These are phyloP conservation scores for Candida maris DNA, from an alignment of 805 yeast species.

Conservation along the genomic window DNA sequence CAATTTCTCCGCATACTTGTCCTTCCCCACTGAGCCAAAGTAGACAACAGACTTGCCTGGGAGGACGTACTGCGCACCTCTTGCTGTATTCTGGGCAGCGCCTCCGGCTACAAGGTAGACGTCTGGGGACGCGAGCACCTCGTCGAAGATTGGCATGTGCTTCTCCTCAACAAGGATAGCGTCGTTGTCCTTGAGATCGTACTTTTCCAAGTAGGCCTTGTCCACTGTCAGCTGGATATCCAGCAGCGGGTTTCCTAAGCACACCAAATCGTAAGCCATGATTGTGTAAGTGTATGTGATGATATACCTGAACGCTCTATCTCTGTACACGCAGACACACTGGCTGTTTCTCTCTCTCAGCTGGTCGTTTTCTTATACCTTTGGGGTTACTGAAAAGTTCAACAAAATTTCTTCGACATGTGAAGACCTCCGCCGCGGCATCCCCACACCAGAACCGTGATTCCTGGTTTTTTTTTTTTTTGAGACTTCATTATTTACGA, in stretches of 20 bases:
- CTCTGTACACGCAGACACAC: no score
- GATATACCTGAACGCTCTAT: no score
- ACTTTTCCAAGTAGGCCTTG: slow-evolving; percentile 67
- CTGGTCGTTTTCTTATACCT: background rate
- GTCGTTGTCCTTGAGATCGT: slow-evolving; percentile 83
- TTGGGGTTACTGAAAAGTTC: background rate
- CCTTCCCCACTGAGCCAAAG: slow-evolving; percentile 96
- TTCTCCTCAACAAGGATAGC: slow-evolving; percentile 83
- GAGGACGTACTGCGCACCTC: slow-evolving; percentile 94
- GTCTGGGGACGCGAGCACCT: slow-evolving; percentile 57
- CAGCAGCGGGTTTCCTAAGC: slow-evolving; percentile 89
- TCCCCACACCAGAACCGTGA: no score
- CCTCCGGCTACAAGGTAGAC: slow-evolving; percentile 92
- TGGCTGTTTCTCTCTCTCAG: no score
- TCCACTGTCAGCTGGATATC: slow-evolving; percentile 80
- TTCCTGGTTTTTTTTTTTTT: no score
- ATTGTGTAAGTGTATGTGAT: slow-evolving; percentile 2
- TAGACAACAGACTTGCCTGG: slow-evolving; percentile 82
- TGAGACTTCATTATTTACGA: no score
- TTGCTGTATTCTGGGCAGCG: slow-evolving; percentile 98
- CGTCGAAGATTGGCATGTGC: slow-evolving; percentile 84
- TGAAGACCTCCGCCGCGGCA: no score
- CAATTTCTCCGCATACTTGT: slow-evolving; percentile 78
- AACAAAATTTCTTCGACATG: slow-evolving; percentile 4
- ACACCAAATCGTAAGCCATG: slow-evolving; percentile 68